phyloP scores from a whole-genome alignment of 2,329 filamentous ascomycete genomes.

The Cyphellophora europaea region DNA sequence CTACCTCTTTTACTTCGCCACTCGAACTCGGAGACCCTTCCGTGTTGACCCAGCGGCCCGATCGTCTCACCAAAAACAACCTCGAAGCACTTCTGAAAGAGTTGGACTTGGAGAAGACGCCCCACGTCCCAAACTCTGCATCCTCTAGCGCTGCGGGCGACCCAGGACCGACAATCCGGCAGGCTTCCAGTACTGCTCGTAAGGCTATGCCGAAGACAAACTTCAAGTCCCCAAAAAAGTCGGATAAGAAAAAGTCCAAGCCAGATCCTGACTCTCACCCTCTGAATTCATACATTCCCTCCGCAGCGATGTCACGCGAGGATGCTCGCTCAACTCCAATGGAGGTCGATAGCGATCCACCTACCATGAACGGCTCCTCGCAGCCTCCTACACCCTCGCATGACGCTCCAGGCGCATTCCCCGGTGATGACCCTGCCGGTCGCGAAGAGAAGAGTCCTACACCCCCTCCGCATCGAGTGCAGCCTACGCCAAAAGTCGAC shows the following conservation, averaged over 20 bases:
- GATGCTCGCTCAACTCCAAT: conserved; percentile 51
- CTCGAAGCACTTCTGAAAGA: background rate
- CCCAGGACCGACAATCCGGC: background rate
- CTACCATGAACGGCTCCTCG: conserved; percentile 8
- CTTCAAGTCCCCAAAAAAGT: conserved; percentile 1
- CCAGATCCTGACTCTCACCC: conserved; percentile 60
- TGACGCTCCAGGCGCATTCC: conserved; percentile 15
- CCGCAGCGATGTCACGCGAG: conserved; percentile 39
- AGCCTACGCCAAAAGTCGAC: conserved; percentile 51
- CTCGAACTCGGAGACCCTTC: background rate
- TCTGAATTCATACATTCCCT: conserved; percentile 71
- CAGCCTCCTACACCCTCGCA: conserved; percentile 14
- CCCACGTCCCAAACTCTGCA: background rate
- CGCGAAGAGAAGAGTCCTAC: conserved; percentile 30
- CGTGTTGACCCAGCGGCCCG: background rate
- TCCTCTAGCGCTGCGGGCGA: background rate
- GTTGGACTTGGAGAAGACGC: conserved; percentile 1
- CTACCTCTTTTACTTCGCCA: background rate
- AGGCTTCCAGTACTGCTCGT: no score
- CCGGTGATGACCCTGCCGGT: conserved; percentile 10
- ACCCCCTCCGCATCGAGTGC: conserved; percentile 37
- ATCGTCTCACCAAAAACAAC: background rate
- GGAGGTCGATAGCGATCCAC: conserved; percentile 48
- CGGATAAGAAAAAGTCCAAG: conserved; percentile 12
- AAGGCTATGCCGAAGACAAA: conserved; percentile 2